A percentile compares a stretch with the other conserved stretches of the same genome.
Evolutionary conservation across 192 early-diverging fungal genomes (phyloP).

Genomic region (Phycomyces nitens): DNA sequence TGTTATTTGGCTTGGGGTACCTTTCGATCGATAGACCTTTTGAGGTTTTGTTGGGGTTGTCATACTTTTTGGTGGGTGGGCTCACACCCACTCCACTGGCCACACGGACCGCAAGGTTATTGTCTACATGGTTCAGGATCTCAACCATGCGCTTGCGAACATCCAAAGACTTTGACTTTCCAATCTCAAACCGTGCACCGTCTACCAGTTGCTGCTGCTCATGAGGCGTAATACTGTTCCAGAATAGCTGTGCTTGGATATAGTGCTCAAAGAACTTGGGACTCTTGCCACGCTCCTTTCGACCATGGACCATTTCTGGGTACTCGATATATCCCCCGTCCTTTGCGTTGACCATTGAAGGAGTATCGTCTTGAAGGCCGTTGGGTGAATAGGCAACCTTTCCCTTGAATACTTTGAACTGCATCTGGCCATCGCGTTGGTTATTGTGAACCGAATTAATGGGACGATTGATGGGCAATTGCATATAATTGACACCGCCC

Average conservation of each 20-base stretch:
- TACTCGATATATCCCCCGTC: conserved; percentile 23
- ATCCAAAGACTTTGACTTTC: conserved; percentile 14
- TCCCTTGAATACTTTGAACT: conserved; percentile 20
- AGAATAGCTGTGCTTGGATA: conserved; percentile 37
- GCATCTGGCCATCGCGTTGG: conserved; percentile 41
- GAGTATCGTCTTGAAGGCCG: conserved; percentile 6
- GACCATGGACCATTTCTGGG: conserved; percentile 18
- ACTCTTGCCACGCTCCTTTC: conserved; percentile 13
- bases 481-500: conserved; percentile 34
- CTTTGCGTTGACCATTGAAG: conserved; percentile 5
- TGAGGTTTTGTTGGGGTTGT: conserved; percentile 10
- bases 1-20: conserved; percentile 10
- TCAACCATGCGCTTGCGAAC: conserved; percentile 20
- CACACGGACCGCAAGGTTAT: conserved; percentile 19
- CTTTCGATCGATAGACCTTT: conserved; percentile 16
- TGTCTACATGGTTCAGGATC: conserved; percentile 22
- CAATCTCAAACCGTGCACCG: conserved; percentile 34
- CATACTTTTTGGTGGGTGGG: background rate
- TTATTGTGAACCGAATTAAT: conserved; percentile 37
- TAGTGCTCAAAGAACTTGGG: conserved; percentile 21
- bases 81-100: conserved; percentile 6
- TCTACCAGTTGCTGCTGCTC: conserved; percentile 36
- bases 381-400: conserved; percentile 32
- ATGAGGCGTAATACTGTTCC: conserved; percentile 26
- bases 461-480: conserved; percentile 47